A percentile compares a stretch with the other conserved stretches of the same genome.
Conservation (phyloP, 1,139 yeast species). For the Nakaseomyces glabratus region DNA sequence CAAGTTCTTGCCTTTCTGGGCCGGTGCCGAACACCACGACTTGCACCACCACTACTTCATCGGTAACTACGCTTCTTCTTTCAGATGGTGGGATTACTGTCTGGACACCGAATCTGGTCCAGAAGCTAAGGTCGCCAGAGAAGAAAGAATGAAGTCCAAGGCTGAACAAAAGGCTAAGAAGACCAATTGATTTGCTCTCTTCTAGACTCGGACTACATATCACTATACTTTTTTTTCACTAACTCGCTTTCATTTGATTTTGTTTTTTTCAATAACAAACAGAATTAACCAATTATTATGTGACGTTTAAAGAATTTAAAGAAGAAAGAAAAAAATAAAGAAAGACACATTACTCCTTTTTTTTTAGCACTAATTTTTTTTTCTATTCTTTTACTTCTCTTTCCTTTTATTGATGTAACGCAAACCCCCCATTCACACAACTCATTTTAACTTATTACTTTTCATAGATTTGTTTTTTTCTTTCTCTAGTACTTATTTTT, state of each 20-base stretch:
- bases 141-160: conserved; percentile 42
- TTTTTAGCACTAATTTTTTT: not conserved
- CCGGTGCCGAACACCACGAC: conserved; percentile 97
- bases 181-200: conserved; percentile 8
- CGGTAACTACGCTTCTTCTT: conserved; percentile 87
- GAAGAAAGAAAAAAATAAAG: conserved; percentile 2
- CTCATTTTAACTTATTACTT: too few relatives aligned
- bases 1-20: conserved; percentile 90
- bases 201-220: not conserved
- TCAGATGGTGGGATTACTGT: conserved; percentile 87
- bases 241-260: not conserved
- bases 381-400: not conserved
- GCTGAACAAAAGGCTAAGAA: conserved; percentile 39
- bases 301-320: too few relatives aligned
- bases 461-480: not conserved
- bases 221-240: not conserved
- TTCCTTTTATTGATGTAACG: conserved; percentile 1
- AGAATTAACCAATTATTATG: too few relatives aligned
- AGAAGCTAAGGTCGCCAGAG: conserved; percentile 54
- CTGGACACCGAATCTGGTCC: conserved; percentile 79
- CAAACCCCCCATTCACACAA: too few relatives aligned
- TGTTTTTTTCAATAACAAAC: too few relatives aligned
- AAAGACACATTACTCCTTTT: conserved; percentile 1
- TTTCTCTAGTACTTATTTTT: not conserved
- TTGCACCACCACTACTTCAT: conserved; percentile 89